Base-by-base conservation (phyloP, 2,329 filamentous ascomycete genomes). In the Pseudogymnoascus sp. region DNA sequence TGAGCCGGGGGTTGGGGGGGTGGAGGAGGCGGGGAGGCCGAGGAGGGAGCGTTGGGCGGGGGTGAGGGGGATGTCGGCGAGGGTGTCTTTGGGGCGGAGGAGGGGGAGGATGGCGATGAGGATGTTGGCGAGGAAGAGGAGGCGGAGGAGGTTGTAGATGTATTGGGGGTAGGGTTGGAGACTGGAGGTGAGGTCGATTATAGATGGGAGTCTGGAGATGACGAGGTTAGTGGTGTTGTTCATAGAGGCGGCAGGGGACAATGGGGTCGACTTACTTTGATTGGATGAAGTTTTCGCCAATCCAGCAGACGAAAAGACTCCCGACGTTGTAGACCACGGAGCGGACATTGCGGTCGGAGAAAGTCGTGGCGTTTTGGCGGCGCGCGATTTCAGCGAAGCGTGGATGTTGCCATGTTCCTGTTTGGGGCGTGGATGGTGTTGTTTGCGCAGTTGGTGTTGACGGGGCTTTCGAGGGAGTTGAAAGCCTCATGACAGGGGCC, bases 321-420 rank as follows among this genome's bases (percentile, higher is more conserved):
- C 74, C 76, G 1, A 82, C 74, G 74, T 96, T 96, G 76, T 87
- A 85, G 31, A 85, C 73, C 61, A 96, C 85, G 62, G 81, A 84
- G 65, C 81, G 83, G 59, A 95, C 77, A 68, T 96, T 93, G 73
- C 84, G 84, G 69, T 93, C 87, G 63, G 87, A 86, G 74, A 97
- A 96, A 59, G 82, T 89, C 12, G 87, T 86, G 18, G 87, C 88
- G 74, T 90, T 88, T 73, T 92, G 90, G 61, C 95, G 87, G 66
- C 84, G 84, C 14, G 89, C 86, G 73, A 99, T 96, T 76, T 97
- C 93, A 71, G 91, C 84, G 67, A 97, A 82, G 67, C 89, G 87
- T 36, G 95, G 95, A 75, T 99, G 95, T 72, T 87, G 85, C 93
- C 95, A 99, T 73, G 88, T 91, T 63, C 93, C 93, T 5, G 90